A percentile compares a stretch with the other conserved stretches of the same genome.
Evolutionary conservation across 768 basidiomycete genomes (phyloP).

Genomic region (Mycena rosella): DNA sequence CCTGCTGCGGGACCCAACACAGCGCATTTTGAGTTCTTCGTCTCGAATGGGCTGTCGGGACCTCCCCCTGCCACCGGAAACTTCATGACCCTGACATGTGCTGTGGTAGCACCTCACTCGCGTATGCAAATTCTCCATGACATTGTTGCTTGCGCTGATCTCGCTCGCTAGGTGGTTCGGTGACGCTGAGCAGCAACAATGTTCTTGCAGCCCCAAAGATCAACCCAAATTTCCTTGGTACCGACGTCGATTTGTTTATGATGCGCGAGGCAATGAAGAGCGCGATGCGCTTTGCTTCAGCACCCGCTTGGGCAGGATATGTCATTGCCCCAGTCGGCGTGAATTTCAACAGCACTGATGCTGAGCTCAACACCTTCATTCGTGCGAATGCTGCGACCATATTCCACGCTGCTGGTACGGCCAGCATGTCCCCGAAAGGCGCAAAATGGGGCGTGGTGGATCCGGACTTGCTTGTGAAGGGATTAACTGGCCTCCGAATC

Average conservation of each 20-base stretch:
- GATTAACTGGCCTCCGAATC: conserved; percentile 49
- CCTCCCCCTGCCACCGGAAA: background rate
- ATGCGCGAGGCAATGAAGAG: too few species aligned
- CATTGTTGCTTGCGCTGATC: too few species aligned
- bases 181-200: too few species aligned
- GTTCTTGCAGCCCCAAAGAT: too few species aligned
- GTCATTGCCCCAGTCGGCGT: conserved; percentile 23
- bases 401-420: conserved; percentile 37
- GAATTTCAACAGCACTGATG: conserved; percentile 27
- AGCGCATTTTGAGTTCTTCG: background rate
- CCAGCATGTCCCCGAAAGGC: conserved; percentile 44
- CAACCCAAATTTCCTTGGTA: too few species aligned
- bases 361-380: conserved; percentile 35
- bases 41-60: background rate
- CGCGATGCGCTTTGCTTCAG: conserved; percentile 14
- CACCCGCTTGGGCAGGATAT: conserved; percentile 38
- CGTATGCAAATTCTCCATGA: too few species aligned
- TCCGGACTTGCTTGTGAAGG: conserved; percentile 51
- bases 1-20: conserved; percentile 4
- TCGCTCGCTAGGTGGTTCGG: too few species aligned
- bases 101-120: too few species aligned
- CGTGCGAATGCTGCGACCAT: conserved; percentile 9
- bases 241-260: too few species aligned
- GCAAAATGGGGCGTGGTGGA: conserved; percentile 47
- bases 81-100: conserved; percentile 37